Conservation (phyloP, 169 alveolate species). For the Cyclospora cayetanensis region DNA sequence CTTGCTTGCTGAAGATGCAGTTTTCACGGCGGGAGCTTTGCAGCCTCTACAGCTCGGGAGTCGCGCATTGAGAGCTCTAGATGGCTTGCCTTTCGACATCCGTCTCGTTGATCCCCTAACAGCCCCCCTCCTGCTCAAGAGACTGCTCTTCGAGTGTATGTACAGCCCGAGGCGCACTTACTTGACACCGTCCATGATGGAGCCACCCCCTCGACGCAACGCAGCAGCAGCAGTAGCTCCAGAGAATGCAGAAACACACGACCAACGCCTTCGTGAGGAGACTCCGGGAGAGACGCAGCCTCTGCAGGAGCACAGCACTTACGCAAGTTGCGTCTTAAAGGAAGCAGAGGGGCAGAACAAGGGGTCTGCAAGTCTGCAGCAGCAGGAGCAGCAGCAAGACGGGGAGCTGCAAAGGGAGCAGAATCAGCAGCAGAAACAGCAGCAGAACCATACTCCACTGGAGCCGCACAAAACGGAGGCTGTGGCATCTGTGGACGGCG, state of each 20-base stretch:
- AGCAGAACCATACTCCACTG: not conserved
- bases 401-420: not conserved
- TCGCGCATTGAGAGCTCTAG: constrained; percentile 23
- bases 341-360: not conserved
- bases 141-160: constrained; percentile 68
- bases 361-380: not conserved
- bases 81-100: constrained; percentile 58
- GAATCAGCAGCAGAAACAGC: not conserved
- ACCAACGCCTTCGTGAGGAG: not conserved
- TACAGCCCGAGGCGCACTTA: constrained; percentile 54
- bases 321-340: too few relatives aligned
- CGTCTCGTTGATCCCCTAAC: constrained; percentile 56
- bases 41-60: not conserved
- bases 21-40: not conserved
- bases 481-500: too few relatives aligned
- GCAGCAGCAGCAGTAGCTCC: constrained; percentile 1
- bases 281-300: not conserved
- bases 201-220: not conserved
- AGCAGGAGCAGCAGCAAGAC: constrained; percentile 17
- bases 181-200: not conserved
- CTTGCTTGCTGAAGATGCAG: not conserved
- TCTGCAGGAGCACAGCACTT: not conserved
- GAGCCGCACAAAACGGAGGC: not conserved
- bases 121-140: constrained; percentile 62
- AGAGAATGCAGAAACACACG: not conserved